Evolutionary conservation across 495 filamentous ascomycete genomes (phyloP), one percentile per base, ranked within the genome.

Genomic region (Amphirosellinia nigrospora): DNA sequence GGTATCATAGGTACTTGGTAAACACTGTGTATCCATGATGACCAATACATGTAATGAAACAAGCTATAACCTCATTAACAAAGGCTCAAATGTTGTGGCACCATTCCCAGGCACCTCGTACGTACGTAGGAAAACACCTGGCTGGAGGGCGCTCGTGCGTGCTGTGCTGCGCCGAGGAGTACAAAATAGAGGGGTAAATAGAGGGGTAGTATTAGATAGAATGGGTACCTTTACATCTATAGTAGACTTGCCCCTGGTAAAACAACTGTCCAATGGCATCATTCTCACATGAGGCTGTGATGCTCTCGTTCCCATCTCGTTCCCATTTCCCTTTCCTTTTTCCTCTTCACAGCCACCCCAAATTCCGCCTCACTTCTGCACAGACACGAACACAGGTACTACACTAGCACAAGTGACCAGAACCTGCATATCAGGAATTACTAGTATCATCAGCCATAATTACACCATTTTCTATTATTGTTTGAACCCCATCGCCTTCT

Each of bases 261-360:
- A 7, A 9, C 16, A 23, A n/a, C 36, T n/a, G 55, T 60, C 58
- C 58, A 60, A 39, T 60, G 58, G 58, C 58, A 60, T 60, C 58
- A 39, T 60, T 26, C 50, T 53, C 28, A 32, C 32, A 58, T 36
- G 55, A 58, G 55, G 55, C 55, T 58, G 32, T 16, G 32, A 58
- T 36, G 8, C 52, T 56, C 52, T 56, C 11, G 50, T 13, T 28
- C 21, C 55, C 19, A 16, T 8, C 16, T n/a, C n/a, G n/a, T n/a
- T n/a, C n/a, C n/a, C n/a, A n/a, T 58, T 32, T 34, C 28, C 30
- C 7, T 52, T 41, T 23, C 23, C 48, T 11, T 13, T 10, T 9
- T 11, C 4, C 23, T 28, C 10, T 7, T 34, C 55, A 36, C 55
- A 36, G 55, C 55, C 55, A 36, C n/a, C 16, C 6, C 32, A 1